phyloP scores from a whole-genome alignment of 441 rosid genomes.

The Gossypium laxum region DNA sequence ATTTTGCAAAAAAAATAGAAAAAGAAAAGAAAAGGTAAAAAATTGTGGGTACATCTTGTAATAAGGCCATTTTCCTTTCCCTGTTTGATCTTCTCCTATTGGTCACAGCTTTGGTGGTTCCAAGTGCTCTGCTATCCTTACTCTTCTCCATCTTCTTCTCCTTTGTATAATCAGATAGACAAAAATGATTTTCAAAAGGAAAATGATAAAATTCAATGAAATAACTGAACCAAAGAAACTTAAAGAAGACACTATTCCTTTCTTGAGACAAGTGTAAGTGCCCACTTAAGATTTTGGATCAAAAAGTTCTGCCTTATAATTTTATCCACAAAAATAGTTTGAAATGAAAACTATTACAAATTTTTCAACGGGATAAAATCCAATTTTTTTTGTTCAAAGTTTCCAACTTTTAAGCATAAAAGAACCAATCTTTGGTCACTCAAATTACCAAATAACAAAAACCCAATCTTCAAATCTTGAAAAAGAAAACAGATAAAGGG shows the following conservation, averaged over 20 bases:
- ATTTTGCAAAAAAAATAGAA: background rate
- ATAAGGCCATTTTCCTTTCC: constrained; percentile 67
- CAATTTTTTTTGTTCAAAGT: background rate
- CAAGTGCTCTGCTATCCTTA: constrained; percentile 28
- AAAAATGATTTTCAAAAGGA: background rate
- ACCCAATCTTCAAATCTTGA: background rate
- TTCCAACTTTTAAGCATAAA: background rate
- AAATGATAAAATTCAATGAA: background rate
- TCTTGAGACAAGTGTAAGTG: constrained; percentile 49
- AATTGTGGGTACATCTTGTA: constrained; percentile 56
- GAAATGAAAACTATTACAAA: constrained; percentile 11
- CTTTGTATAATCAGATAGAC: constrained; percentile 23
- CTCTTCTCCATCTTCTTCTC: constrained; percentile 43
- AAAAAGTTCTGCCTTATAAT: constrained; percentile 27
- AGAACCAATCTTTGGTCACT: background rate
- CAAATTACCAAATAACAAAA: background rate
- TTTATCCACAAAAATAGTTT: background rate
- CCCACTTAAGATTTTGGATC: constrained; percentile 39
- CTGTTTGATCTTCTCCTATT: constrained; percentile 49
- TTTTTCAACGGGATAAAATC: constrained; percentile 16
- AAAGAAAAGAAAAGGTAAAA: background rate
- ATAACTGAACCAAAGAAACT: constrained; percentile 12
- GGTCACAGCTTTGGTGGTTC: constrained; percentile 34
- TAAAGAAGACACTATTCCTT: constrained; percentile 41
- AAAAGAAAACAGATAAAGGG: constrained; percentile 15